Conservation (phyloP, 768 basidiomycete genomes). For the Leccinum sublutescens region DNA sequence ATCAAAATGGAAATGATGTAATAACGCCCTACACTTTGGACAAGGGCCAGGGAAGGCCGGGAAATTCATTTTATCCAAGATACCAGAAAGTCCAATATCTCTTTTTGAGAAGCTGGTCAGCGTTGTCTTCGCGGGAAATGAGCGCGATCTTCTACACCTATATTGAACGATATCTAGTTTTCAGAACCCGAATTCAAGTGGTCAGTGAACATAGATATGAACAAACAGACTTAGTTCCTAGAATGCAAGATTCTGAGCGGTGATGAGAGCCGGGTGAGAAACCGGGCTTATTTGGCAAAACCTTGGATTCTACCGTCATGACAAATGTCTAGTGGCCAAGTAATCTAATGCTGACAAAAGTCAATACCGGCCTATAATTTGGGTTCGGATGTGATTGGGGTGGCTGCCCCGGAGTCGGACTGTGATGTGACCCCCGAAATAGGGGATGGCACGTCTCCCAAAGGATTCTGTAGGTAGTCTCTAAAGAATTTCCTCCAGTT, state of each 20-base stretch:
- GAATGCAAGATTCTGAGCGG: not conserved
- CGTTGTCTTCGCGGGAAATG: not conserved
- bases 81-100: not conserved
- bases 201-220: not conserved
- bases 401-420: slow-evolving; percentile 47
- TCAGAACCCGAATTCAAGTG: not conserved
- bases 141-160: not conserved
- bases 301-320: not conserved
- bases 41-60: not conserved
- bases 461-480: slow-evolving; percentile 59
- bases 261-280: not conserved
- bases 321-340: not conserved
- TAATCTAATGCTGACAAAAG: slow-evolving; percentile 5
- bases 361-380: slow-evolving; percentile 4
- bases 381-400: slow-evolving; percentile 33
- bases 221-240: not conserved
- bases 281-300: not conserved
- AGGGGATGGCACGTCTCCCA: slow-evolving; percentile 47
- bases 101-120: not conserved
- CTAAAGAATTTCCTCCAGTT: slow-evolving; percentile 75
- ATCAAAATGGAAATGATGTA: not conserved
- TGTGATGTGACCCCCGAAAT: slow-evolving; percentile 30
- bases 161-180: not conserved
- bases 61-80: not conserved
- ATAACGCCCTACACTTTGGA: not conserved